Evolutionary conservation across 306 rosid species (phyloP).

Genomic region (Malus asiatica): DNA sequence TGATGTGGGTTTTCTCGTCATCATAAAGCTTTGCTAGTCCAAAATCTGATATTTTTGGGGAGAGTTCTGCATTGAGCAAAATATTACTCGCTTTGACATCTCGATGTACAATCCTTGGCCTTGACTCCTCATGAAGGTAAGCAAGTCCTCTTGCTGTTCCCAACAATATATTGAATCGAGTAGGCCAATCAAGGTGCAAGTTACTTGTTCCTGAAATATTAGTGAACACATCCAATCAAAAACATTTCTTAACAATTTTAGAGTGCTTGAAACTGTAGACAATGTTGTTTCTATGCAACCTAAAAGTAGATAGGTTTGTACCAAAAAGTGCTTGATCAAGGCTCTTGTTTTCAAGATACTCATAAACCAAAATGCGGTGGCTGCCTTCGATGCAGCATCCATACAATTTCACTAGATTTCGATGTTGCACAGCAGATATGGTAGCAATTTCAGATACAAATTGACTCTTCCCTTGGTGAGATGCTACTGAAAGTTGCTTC

Average conservation of each 20-base stretch:
- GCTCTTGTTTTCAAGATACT: constrained; percentile 17
- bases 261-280: too few relatives aligned
- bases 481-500: constrained; percentile 23
- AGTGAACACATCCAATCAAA: neutral
- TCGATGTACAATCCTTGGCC: constrained; percentile 24
- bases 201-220: constrained; percentile 4
- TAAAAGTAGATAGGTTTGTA: too few relatives aligned
- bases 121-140: constrained; percentile 31
- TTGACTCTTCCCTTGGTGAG: constrained; percentile 23
- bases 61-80: constrained; percentile 16
- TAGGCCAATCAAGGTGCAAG: constrained; percentile 21
- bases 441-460: constrained; percentile 25
- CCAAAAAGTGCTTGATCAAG: too few relatives aligned
- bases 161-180: constrained; percentile 24
- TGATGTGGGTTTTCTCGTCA: constrained; percentile 25
- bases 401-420: constrained; percentile 22
- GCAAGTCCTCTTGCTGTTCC: constrained; percentile 28
- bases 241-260: neutral
- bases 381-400: constrained; percentile 30
- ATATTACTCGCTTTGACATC: constrained; percentile 39
- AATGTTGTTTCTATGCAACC: too few relatives aligned
- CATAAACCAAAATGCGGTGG: constrained; percentile 24
- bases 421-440: constrained; percentile 25
- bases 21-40: constrained; percentile 34
- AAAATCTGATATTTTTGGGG: constrained; percentile 32